Evolutionary conservation across 192 early-diverging fungal genomes (phyloP), one percentile per base, ranked within the genome.

Genomic region (Coemansia umbellata): DNA sequence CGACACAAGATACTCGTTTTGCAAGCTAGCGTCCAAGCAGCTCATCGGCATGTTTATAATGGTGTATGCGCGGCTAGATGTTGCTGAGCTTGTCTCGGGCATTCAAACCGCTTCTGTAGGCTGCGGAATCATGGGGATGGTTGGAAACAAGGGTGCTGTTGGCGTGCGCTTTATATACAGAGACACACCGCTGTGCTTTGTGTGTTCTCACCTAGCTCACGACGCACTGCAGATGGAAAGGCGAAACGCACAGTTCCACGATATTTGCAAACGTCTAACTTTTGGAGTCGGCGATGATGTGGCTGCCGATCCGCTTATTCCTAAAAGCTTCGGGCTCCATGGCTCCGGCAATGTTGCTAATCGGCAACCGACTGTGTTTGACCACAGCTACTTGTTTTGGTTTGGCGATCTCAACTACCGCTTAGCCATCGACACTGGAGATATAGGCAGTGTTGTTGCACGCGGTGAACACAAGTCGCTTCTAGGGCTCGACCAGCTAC

Each of bases 351-450:
- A 18, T 2, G 37, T 30, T 14, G 55, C 35, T 15, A 40, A n/a
- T 3, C 54, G 58, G 19, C 45, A 64, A 39, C 55, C 68, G 4
- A 63, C 82, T 0, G 78, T 91, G 22, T 91, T 86, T 59, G 85
- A 87, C 53, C 78, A 77, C 51, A 86, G 86, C 80, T 87, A 85
- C 65, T 53, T 78, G 19, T 79, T 99, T 37, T 99, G 91, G 88
- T 63, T 95, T 13, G 96, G 96, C 22, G 96, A 99, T 63, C 63
- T 99, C 48, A 99, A 99, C 64, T 97, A 99, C 69, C 83, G 96
- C 4, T 73, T 99, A 27, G 70, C 74, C 4, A 51, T 93, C 0
- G 64, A 83, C 5, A 84, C 88, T 41, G 64, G 68, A 7, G 82
- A 81, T 6, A 80, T 89, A 32, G 84, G 85, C 49, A 53, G 55